These are phyloP conservation scores for Pisolithus marmoratus DNA, from an alignment of 768 basidiomycete genomes.

Conservation along the genomic window DNA sequence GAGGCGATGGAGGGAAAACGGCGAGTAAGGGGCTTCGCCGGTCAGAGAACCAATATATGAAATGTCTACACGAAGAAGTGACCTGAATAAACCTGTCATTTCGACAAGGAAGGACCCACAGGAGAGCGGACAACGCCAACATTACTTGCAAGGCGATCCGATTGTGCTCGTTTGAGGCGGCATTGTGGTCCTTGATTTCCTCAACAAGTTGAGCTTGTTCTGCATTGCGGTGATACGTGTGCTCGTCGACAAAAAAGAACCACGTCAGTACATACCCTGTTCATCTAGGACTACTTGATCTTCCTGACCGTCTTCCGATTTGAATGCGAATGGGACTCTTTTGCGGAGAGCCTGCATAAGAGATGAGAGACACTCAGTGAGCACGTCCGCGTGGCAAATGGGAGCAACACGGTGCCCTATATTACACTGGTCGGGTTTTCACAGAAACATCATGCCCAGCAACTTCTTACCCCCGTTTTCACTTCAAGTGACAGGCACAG, in stretches of 20 bases:
- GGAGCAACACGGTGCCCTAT: not conserved
- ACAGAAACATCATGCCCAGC: not conserved
- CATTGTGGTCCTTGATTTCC: constrained; percentile 40
- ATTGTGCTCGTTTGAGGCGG: constrained; percentile 37
- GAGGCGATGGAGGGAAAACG: constrained; percentile 32
- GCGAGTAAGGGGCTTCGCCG: constrained; percentile 44
- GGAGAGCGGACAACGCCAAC: constrained; percentile 38
- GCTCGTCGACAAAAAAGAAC: not conserved
- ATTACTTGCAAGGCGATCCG: constrained; percentile 35
- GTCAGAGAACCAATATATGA: constrained; percentile 39
- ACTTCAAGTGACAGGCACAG: too few species aligned
- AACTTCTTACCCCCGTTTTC: too few species aligned
- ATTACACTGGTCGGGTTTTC: not conserved
- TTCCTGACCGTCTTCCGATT: constrained; percentile 27
- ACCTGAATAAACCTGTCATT: constrained; percentile 5
- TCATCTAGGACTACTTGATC: constrained; percentile 41
- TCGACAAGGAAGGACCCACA: constrained; percentile 34
- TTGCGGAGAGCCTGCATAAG: constrained; percentile 33
- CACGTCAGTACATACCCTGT: constrained; percentile 38
- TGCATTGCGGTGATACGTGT: constrained; percentile 17
- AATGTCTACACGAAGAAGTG: constrained; percentile 32
- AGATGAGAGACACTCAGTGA: not conserved
- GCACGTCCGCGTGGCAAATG: too few species aligned
- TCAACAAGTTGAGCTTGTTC: constrained; percentile 60
- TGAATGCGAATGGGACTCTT: constrained; percentile 40